Percentiles rank a stretch among this genome's conserved stretches.
These are phyloP conservation scores for Rhamnella rubrinervis DNA, from an alignment of 331 rosid genomes.

Conservation along the genomic window DNA sequence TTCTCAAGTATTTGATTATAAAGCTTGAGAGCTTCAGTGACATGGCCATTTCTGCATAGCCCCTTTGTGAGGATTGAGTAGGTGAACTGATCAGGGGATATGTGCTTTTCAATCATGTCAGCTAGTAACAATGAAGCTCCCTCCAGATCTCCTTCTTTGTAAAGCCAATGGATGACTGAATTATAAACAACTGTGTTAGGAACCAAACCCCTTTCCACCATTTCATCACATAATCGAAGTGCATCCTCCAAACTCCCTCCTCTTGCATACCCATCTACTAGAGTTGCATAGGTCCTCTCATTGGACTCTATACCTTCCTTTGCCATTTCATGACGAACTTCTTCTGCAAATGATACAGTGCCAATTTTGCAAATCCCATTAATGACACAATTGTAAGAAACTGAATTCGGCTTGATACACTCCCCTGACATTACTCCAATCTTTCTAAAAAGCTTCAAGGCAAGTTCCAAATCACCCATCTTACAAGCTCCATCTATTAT, in stretches of 20 bases:
- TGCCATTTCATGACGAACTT: conserved; percentile 38
- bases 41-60: conserved; percentile 46
- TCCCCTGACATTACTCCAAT: conserved; percentile 37
- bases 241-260: conserved; percentile 55
- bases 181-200: conserved; percentile 53
- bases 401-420: conserved; percentile 37
- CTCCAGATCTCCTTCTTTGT: conserved; percentile 39
- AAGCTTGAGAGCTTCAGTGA: conserved; percentile 47
- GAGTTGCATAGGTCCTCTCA: conserved; percentile 49
- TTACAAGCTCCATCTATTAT: conserved; percentile 52
- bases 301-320: conserved; percentile 37
- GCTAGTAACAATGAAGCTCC: conserved; percentile 44
- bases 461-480: conserved; percentile 47
- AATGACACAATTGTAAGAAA: conserved; percentile 50
- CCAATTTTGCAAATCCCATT: conserved; percentile 57
- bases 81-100: conserved; percentile 50
- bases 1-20: conserved; percentile 29
- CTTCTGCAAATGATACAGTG: conserved; percentile 41
- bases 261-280: conserved; percentile 55
- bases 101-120: conserved; percentile 45
- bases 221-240: conserved; percentile 46
- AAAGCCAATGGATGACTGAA: conserved; percentile 54
- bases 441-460: conserved; percentile 45
- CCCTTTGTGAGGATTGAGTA: conserved; percentile 52
- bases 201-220: conserved; percentile 49